Evolutionary conservation across 2,329 filamentous ascomycete genomes (phyloP).

Genomic region (Nothopassalora personata): DNA sequence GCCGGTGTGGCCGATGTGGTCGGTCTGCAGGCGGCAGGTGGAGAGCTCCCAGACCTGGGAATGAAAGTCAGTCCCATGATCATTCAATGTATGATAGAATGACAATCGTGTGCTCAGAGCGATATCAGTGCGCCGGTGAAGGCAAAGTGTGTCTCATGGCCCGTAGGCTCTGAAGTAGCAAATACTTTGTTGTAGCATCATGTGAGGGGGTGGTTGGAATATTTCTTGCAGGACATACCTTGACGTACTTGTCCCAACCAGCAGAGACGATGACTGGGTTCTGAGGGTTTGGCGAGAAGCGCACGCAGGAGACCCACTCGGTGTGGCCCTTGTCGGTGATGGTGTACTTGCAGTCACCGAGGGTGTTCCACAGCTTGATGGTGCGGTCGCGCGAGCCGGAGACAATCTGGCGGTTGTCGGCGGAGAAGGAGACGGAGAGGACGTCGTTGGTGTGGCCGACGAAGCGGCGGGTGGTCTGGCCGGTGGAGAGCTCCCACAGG

Average conservation of each 20-base stretch:
- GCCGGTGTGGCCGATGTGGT: slow-evolving; percentile 99
- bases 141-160: slow-evolving; percentile 82
- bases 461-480: slow-evolving; percentile 95
- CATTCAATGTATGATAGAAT: no score
- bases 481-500: slow-evolving; percentile 97
- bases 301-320: slow-evolving; percentile 99
- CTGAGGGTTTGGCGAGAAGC: slow-evolving; percentile 99
- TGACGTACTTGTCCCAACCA: slow-evolving; percentile 99
- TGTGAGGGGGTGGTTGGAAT: slow-evolving; percentile 44
- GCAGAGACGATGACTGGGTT: slow-evolving; percentile 99
- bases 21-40: slow-evolving; percentile 98
- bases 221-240: slow-evolving; percentile 62
- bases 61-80: slow-evolving; percentile 6
- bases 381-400: slow-evolving; percentile 96
- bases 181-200: slow-evolving; percentile 97
- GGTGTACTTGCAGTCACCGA: slow-evolving; percentile 99
- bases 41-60: slow-evolving; percentile 95
- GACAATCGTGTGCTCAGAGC: neutral
- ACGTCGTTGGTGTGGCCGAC: slow-evolving; percentile 99
- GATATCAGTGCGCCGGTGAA: slow-evolving; percentile 81
- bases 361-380: slow-evolving; percentile 99
- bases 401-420: slow-evolving; percentile 99
- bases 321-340: slow-evolving; percentile 99
- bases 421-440: slow-evolving; percentile 98
- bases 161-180: slow-evolving; percentile 99